Percentiles rank a stretch among this genome's conserved stretches.
Conservation (phyloP, 1,284 basidiomycete genomes). For the Meripilus lineatus region DNA sequence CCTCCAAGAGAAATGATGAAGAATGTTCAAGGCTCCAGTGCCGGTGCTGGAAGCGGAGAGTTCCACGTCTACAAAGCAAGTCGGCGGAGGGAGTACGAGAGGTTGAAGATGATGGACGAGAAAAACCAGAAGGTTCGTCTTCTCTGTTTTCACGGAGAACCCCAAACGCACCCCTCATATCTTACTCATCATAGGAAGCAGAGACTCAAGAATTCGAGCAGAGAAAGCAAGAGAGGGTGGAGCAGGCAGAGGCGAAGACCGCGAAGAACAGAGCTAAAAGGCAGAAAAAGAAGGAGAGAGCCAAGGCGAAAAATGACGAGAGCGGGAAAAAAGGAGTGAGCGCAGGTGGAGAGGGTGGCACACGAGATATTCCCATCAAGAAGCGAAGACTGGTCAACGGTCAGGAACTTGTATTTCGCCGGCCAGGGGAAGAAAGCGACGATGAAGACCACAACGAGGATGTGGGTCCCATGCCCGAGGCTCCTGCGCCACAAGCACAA, state of each 20-base stretch:
- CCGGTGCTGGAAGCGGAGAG: conserved; percentile 91
- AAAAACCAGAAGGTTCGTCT: conserved; percentile 64
- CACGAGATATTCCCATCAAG: conserved; percentile 34
- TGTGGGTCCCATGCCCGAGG: conserved; percentile 20
- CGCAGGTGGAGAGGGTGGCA: conserved; percentile 19
- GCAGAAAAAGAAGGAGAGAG: conserved; percentile 81
- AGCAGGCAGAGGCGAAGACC: conserved; percentile 77
- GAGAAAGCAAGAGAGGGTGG: conserved; percentile 60
- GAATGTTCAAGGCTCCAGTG: conserved; percentile 93
- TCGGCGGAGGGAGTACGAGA: conserved; percentile 90
- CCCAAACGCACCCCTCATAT: not conserved
- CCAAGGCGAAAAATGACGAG: conserved; percentile 41
- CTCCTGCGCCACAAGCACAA: conserved; percentile 11
- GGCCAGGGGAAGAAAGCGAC: conserved; percentile 47
- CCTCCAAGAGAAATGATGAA: conserved; percentile 95
- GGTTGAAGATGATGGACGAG: conserved; percentile 89
- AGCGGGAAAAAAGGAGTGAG: conserved; percentile 21
- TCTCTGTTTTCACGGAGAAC: not conserved
- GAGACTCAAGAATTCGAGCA: conserved; percentile 62
- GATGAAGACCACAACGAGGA: conserved; percentile 32
- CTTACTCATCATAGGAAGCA: conserved; percentile 45
- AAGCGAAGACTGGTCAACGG: conserved; percentile 53
- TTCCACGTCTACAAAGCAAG: conserved; percentile 99
- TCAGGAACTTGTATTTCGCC: conserved; percentile 52
- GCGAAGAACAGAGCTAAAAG: conserved; percentile 89